Percentiles rank a stretch among this genome's conserved stretches.
Evolutionary conservation across 2,329 filamentous ascomycete species (phyloP).

Genomic region (Fusarium pseudocircinatum): DNA sequence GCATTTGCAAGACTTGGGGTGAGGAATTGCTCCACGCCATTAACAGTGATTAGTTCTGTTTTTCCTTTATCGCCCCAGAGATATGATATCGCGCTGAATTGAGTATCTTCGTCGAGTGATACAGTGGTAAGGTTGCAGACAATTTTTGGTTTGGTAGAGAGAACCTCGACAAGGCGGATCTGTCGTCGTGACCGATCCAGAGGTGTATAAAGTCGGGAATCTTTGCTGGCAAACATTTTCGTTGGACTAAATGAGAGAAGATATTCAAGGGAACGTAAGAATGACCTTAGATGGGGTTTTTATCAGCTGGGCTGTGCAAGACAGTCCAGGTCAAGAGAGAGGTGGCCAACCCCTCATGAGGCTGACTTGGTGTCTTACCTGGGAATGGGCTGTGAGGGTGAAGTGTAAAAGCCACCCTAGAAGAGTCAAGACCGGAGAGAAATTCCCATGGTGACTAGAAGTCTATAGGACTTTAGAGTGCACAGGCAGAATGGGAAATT

Average conservation of each 20-base stretch:
- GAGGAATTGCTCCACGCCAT: background rate
- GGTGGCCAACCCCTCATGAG: background rate
- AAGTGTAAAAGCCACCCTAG: background rate
- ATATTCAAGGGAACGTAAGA: accelerated
- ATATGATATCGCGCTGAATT: background rate
- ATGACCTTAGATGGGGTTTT: accelerated
- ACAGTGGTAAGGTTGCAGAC: background rate
- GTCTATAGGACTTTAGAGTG: no score
- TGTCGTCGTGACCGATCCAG: background rate
- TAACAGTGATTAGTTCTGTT: background rate
- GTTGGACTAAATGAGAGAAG: accelerated
- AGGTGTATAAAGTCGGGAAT: background rate
- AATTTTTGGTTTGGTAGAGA: background rate
- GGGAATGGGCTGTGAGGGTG: background rate
- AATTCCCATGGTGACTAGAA: background rate
- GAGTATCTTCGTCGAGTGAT: background rate
- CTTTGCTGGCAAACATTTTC: accelerated
- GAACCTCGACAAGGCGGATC: background rate
- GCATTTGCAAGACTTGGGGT: background rate
- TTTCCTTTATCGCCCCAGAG: background rate
- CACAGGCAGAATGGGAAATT: no score
- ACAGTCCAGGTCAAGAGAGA: background rate
- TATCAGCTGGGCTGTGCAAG: background rate
- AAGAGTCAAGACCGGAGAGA: background rate
- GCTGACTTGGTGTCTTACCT: background rate